phyloP scores from a whole-genome alignment of 202 grass and related monocot genomes.

The Brachypodium distachyon region DNA sequence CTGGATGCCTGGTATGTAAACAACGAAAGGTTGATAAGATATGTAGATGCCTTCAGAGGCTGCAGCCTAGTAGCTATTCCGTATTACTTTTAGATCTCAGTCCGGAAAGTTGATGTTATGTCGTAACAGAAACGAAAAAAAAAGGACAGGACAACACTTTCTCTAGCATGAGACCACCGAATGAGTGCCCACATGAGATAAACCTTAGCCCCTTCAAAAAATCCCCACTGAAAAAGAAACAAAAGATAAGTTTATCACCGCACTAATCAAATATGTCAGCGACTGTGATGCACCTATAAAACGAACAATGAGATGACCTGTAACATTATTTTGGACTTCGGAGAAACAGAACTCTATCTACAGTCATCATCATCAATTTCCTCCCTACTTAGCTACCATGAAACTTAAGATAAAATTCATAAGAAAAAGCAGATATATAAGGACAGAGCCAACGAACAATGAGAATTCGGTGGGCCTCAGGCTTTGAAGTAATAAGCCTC shows the following conservation, averaged over 20 bases:
- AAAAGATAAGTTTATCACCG: background rate
- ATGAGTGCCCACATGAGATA: slow-evolving; percentile 77
- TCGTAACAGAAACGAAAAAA: no score
- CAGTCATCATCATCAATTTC: background rate
- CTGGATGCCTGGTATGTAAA: no score
- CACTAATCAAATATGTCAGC: background rate
- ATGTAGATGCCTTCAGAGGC: no score
- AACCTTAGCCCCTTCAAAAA: slow-evolving; percentile 87
- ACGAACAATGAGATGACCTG: background rate
- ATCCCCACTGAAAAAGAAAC: slow-evolving; percentile 36
- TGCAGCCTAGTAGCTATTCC: no score
- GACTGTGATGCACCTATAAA: background rate
- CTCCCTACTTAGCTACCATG: background rate
- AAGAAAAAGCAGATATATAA: background rate
- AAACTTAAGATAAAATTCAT: background rate
- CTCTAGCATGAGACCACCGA: slow-evolving; percentile 72
- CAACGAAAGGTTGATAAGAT: no score
- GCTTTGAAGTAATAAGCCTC: no score
- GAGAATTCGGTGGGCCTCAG: no score
- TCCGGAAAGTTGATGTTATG: no score
- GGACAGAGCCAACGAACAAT: no score
- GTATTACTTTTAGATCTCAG: no score
- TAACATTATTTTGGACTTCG: background rate
- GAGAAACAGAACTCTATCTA: background rate
- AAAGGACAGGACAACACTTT: no score